Evolutionary conservation across 1,139 yeast species (phyloP).

Genomic region (Trichomonascaceae sp.): DNA sequence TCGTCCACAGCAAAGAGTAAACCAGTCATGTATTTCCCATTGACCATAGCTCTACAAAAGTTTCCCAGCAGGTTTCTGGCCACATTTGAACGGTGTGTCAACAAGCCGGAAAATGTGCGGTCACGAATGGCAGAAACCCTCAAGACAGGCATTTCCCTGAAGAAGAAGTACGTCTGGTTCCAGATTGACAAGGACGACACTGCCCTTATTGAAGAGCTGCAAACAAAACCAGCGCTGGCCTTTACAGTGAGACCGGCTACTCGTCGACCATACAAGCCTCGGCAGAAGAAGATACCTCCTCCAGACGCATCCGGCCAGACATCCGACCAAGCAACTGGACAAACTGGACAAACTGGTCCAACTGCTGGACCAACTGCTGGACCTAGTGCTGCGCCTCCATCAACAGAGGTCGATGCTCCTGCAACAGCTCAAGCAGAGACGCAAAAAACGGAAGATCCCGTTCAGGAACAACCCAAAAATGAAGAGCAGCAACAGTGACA

Average conservation of each 20-base stretch:
- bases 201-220: conserved; percentile 28
- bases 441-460: too few relatives aligned
- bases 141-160: conserved; percentile 45
- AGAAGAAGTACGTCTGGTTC: conserved; percentile 65
- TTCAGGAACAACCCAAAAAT: too few relatives aligned
- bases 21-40: conserved; percentile 26
- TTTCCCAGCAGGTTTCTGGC: conserved; percentile 58
- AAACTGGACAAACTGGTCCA: too few relatives aligned
- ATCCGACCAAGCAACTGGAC: too few relatives aligned
- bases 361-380: too few relatives aligned
- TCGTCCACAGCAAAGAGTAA: too few relatives aligned
- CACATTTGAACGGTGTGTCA: conserved; percentile 57
- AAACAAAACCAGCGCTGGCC: conserved; percentile 19
- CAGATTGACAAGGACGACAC: conserved; percentile 73
- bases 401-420: too few relatives aligned
- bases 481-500: too few relatives aligned
- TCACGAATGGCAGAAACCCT: conserved; percentile 50
- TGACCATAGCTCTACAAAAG: conserved; percentile 49
- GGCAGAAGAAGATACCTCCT: too few relatives aligned
- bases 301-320: too few relatives aligned
- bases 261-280: conserved; percentile 19
- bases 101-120: conserved; percentile 41
- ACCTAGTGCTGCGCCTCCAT: too few relatives aligned
- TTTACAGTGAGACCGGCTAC: conserved; percentile 18
- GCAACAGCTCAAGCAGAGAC: too few relatives aligned